A percentile compares a stretch with the other conserved stretches of the same genome.
Evolutionary conservation across 176 grass and related monocot species (phyloP).

Genomic region (Carex pumila): DNA sequence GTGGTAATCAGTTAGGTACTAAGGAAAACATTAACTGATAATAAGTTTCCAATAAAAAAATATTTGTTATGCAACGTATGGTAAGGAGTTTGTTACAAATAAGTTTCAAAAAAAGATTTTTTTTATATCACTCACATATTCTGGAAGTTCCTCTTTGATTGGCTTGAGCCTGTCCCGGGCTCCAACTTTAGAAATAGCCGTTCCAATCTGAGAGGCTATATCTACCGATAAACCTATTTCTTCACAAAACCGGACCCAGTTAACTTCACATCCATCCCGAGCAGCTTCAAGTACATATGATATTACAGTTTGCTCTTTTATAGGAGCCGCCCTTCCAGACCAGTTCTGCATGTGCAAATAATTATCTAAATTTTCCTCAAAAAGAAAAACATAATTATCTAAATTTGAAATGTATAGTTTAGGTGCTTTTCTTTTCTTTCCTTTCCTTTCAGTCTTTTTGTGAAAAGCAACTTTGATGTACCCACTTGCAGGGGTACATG

Average conservation of each 20-base stretch:
- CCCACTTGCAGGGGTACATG: neutral
- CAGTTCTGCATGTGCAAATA: conserved; percentile 38
- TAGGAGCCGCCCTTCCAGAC: conserved; percentile 47
- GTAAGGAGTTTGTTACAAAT: neutral
- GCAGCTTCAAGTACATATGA: conserved; percentile 82
- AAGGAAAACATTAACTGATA: conserved; percentile 14
- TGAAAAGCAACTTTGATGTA: neutral
- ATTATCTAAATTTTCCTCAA: neutral
- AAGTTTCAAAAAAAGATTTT: neutral
- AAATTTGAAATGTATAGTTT: neutral
- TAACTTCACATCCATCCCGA: conserved; percentile 58
- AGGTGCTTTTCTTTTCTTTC: neutral
- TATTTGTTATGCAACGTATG: neutral
- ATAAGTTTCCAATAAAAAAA: conserved; percentile 2
- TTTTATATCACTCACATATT: conserved; percentile 40
- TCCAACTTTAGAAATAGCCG: conserved; percentile 67
- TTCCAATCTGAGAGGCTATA: conserved; percentile 48
- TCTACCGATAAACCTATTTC: conserved; percentile 59
- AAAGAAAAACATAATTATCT: neutral
- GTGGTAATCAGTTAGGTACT: neutral
- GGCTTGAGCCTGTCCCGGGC: conserved; percentile 57
- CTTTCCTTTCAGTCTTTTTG: neutral
- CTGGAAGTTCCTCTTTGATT: conserved; percentile 80
- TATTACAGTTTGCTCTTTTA: conserved; percentile 81
- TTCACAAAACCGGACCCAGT: conserved; percentile 72